Conservation (phyloP, 192 early-diverging fungal species). For the Podila minutissima region DNA sequence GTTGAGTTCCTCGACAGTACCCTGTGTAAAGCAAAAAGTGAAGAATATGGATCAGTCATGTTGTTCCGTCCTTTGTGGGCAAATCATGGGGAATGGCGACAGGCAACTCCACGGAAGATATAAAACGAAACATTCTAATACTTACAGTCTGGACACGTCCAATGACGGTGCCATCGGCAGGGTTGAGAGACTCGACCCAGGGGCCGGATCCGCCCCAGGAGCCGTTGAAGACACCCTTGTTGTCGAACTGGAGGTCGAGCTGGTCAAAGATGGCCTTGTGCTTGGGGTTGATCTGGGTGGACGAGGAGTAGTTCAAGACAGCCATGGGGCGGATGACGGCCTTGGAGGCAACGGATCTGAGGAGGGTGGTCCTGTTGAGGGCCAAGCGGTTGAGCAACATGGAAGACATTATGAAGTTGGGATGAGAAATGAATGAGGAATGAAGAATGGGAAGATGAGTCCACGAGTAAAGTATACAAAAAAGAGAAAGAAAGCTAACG, state of each 20-base stretch:
- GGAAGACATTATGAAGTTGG: slow-evolving; percentile 26
- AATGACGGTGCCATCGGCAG: slow-evolving; percentile 87
- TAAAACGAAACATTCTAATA: not conserved
- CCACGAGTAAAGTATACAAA: not conserved
- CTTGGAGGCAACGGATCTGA: slow-evolving; percentile 33
- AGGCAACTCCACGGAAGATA: not conserved
- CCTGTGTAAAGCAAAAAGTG: slow-evolving; percentile 7
- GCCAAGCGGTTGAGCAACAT: slow-evolving; percentile 37
- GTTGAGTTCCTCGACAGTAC: slow-evolving; percentile 70
- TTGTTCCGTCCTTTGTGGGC: too few species aligned
- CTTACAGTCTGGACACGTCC: slow-evolving; percentile 79
- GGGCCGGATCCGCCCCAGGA: slow-evolving; percentile 74
- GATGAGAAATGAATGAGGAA: not conserved
- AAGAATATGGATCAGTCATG: not conserved
- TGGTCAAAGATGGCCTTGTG: slow-evolving; percentile 62
- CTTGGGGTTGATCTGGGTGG: slow-evolving; percentile 37
- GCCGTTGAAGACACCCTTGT: slow-evolving; percentile 83
- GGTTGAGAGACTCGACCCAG: slow-evolving; percentile 70
- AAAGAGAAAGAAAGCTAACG: not conserved
- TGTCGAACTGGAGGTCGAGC: slow-evolving; percentile 71
- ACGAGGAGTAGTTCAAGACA: slow-evolving; percentile 49
- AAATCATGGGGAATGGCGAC: too few species aligned
- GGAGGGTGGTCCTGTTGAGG: slow-evolving; percentile 27
- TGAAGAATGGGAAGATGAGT: not conserved
- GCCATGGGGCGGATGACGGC: slow-evolving; percentile 44